Evolutionary conservation across 2,329 filamentous ascomycete genomes (phyloP), one percentile per base, ranked within the genome.

Genomic region (Alternaria sp.): DNA sequence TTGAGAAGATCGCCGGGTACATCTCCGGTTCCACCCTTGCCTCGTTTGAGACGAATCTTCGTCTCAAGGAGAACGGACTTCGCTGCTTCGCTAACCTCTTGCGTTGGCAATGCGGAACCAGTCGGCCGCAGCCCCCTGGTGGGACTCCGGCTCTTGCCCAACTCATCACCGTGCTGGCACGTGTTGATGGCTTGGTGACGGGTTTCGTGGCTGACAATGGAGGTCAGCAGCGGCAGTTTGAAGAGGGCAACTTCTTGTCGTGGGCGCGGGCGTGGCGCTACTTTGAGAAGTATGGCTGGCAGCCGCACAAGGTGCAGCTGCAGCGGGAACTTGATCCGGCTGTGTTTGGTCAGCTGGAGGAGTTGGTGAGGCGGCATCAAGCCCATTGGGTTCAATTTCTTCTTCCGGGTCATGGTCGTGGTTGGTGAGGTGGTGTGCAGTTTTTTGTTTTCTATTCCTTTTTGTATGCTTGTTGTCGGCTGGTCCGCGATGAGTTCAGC

Each of bases 401-500:
- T n/a, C 28, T 26, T 8, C 28, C 21, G 31, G 33, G 21, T 13
- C 9, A 28, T 0, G 39, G 21, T 36, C 37, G 7, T 14, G 13
- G 26, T 14, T 52, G 29, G 21, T 39, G 21, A 24, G 39, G 28
- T 33, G 28, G 17, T 34, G 39, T 36, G 50, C 50, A 52, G 50
- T n/a, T 17, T 34, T 44, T 28, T 14, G 39, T 23, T 28, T 44
- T 21, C 21, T 42, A 17, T 23, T 28, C 24, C 14, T 17, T 44
- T 44, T 23, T 52, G 39, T 42, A 42, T 52, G 37, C 50, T 42
- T 5, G 50, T 42, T 52, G 37, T 52, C 23, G 29, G 50, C 50
- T 52, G 39, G 17, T 52, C 28, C 29, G 28, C 39, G 2, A 31
- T 52, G 28, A 9, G 39, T 34, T 14, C 39, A 45, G 51, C 29